Conservation (phyloP, 805 yeast genomes). For the Myxozyma lipomycoides region DNA sequence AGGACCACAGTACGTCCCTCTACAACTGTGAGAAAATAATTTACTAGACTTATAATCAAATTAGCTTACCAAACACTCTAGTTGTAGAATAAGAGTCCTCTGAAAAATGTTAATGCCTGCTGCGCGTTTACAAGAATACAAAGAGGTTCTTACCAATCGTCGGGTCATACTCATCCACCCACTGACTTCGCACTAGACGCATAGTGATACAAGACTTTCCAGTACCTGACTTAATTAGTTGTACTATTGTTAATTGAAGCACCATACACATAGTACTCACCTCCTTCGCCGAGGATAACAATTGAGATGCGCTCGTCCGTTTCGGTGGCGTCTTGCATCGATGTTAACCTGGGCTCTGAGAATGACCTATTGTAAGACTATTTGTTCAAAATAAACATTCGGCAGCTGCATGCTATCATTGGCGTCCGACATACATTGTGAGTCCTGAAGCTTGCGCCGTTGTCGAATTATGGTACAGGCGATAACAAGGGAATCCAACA, state of each 20-base stretch:
- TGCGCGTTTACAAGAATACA: not conserved
- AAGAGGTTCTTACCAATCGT: slow-evolving; percentile 32
- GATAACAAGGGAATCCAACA: too few species aligned
- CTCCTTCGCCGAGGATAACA: slow-evolving; percentile 38
- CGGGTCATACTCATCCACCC: slow-evolving; percentile 40
- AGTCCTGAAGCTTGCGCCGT: too few species aligned
- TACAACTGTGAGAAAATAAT: too few species aligned
- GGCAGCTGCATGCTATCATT: too few species aligned
- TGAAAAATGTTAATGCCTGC: not conserved
- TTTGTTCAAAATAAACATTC: too few species aligned
- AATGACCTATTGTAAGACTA: too few species aligned
- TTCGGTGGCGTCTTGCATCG: too few species aligned
- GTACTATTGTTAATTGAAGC: slow-evolving; percentile 24
- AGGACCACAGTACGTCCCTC: slow-evolving; percentile 47
- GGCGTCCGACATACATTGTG: too few species aligned
- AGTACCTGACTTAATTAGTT: slow-evolving; percentile 24
- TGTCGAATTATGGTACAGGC: too few species aligned
- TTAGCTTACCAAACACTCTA: slow-evolving; percentile 33
- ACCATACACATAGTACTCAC: too few species aligned
- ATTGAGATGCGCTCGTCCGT: slow-evolving; percentile 29
- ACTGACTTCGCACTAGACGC: slow-evolving; percentile 36
- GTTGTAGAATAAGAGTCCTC: slow-evolving; percentile 36
- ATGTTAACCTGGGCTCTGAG: too few species aligned
- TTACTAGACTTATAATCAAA: too few species aligned
- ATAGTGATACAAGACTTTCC: slow-evolving; percentile 32